Percentiles rank a stretch among this genome's conserved stretches.
Evolutionary conservation across 495 filamentous ascomycete genomes (phyloP).

Genomic region (Talaromyces stipitatus): DNA sequence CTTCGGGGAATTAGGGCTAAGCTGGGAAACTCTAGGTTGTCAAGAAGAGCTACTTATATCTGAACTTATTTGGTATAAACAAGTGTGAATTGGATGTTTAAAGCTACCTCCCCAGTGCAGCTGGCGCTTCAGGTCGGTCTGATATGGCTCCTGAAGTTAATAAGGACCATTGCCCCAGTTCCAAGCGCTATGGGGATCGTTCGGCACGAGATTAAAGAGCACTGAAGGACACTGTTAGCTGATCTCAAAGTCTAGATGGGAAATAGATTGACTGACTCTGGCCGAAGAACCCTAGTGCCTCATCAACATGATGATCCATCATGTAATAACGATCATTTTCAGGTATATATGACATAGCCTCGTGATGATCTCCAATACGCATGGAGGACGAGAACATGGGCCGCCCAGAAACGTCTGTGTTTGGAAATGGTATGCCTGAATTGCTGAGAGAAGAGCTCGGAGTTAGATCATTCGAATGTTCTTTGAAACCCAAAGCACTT

Average conservation of each 20-base stretch:
- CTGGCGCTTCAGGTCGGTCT: neutral
- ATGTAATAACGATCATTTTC: neutral
- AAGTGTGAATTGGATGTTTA: no score
- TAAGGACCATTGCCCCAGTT: neutral
- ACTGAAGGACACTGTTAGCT: neutral
- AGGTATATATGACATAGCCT: neutral
- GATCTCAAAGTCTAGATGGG: neutral
- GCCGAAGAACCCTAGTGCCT: neutral
- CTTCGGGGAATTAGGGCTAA: neutral
- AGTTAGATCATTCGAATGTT: neutral
- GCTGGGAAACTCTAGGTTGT: neutral
- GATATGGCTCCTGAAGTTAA: neutral
- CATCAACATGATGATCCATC: conserved; percentile 1
- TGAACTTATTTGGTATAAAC: no score
- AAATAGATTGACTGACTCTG: neutral
- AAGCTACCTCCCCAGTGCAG: no score
- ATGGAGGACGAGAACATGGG: neutral
- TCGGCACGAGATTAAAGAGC: conserved; percentile 1
- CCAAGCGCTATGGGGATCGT: neutral
- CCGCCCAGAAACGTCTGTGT: neutral
- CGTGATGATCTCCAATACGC: neutral
- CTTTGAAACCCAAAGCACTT: neutral
- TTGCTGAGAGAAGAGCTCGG: neutral
- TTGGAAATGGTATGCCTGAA: neutral
- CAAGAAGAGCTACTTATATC: no score